Evolutionary conservation across 1,284 basidiomycete species (phyloP).

Genomic region (Neolentinus lepideus): DNA sequence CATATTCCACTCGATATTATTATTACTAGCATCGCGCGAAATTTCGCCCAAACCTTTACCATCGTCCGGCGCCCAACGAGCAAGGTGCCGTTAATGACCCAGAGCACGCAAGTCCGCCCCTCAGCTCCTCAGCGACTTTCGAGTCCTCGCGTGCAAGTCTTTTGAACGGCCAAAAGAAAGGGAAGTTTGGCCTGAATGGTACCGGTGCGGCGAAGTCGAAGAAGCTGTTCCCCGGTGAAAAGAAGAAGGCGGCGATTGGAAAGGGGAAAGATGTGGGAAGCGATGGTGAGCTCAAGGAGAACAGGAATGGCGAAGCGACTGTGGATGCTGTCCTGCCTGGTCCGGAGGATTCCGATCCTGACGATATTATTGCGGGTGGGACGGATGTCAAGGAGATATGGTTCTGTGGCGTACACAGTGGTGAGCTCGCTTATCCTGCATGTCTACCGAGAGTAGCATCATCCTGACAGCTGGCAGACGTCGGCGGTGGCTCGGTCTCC

Average conservation of each 20-base stretch:
- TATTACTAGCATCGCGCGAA: constrained; percentile 39
- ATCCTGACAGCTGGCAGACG: constrained; percentile 11
- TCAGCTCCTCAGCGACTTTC: background rate
- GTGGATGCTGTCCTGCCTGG: background rate
- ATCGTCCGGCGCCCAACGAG: constrained; percentile 24
- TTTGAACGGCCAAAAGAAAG: background rate
- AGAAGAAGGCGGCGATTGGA: background rate
- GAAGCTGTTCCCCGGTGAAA: background rate
- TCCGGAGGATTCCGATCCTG: background rate
- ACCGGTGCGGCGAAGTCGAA: background rate
- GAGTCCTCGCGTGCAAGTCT: background rate
- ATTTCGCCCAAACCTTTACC: constrained; percentile 47
- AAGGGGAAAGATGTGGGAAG: background rate
- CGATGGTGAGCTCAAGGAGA: background rate
- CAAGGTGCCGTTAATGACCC: background rate
- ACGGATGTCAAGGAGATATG: constrained; percentile 2
- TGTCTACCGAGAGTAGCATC: background rate
- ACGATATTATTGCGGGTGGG: background rate
- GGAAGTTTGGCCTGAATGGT: background rate
- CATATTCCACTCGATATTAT: constrained; percentile 3
- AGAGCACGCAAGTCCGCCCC: background rate
- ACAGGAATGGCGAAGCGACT: background rate
- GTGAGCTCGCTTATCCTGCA: background rate
- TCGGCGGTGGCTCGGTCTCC: constrained; percentile 20
- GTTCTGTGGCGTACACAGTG: constrained; percentile 1